Conservation (phyloP, 2,329 filamentous ascomycete species). For the Thermoascus crustaceus region DNA sequence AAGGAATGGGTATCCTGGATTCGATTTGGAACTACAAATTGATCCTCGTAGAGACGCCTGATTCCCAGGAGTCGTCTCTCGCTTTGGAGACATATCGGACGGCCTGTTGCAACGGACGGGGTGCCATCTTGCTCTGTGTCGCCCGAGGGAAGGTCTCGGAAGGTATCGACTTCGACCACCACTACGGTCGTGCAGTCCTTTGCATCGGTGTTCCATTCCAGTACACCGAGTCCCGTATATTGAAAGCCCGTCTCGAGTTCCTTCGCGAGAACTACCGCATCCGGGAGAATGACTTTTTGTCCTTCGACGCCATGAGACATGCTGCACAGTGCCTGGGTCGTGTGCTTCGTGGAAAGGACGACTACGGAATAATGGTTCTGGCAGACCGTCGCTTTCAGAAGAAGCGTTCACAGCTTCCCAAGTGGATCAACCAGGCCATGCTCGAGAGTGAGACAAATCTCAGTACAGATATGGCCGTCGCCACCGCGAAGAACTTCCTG, state of each 20-base stretch:
- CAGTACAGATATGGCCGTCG: constrained; percentile 91
- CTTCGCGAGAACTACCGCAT: constrained; percentile 96
- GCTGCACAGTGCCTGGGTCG: constrained; percentile 93
- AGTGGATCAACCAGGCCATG: constrained; percentile 90
- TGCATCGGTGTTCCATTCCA: constrained; percentile 98
- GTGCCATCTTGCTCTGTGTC: constrained; percentile 87
- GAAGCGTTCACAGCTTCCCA: constrained; percentile 81
- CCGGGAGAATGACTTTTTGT: constrained; percentile 92
- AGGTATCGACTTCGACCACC: constrained; percentile 98
- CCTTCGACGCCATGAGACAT: constrained; percentile 99
- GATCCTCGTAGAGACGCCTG: constrained; percentile 93
- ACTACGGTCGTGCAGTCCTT: constrained; percentile 90
- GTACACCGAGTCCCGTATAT: constrained; percentile 93
- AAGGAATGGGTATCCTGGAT: constrained; percentile 95
- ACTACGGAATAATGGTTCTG: constrained; percentile 99
- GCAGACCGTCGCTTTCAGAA: constrained; percentile 90
- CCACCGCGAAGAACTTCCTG: constrained; percentile 80
- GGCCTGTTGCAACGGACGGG: constrained; percentile 92
- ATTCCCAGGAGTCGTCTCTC: constrained; percentile 92
- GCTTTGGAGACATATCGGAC: constrained; percentile 95
- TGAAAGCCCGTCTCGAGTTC: constrained; percentile 93
- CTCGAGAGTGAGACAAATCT: constrained; percentile 79
- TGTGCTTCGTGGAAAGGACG: constrained; percentile 90
- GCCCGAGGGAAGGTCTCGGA: constrained; percentile 95
- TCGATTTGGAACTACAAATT: constrained; percentile 99